These are phyloP conservation scores for Pythium aquatile DNA, from an alignment of 352 stramenopile species.

Conservation along the genomic window DNA sequence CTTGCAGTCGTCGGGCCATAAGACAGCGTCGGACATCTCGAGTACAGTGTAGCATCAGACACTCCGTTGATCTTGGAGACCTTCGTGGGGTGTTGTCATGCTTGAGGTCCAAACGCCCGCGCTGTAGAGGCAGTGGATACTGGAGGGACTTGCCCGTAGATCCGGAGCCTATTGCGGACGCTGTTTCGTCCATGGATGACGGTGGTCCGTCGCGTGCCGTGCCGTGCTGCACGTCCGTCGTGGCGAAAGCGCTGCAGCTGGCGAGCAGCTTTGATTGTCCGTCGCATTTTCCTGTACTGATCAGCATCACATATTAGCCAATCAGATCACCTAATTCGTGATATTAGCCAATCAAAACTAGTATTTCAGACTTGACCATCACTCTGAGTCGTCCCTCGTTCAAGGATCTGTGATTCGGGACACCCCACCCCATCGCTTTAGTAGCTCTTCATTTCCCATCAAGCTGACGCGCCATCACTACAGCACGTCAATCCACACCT, in stretches of 20 bases:
- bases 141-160: too few species aligned
- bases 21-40: not conserved
- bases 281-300: not conserved
- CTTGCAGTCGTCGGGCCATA: not conserved
- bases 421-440: not conserved
- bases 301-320: not conserved
- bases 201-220: not conserved
- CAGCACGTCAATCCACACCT: not conserved
- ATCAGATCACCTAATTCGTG: not conserved
- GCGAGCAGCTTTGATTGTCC: conserved; percentile 3
- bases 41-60: not conserved
- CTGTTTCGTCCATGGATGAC: not conserved
- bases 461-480: conserved; percentile 1
- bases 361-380: not conserved
- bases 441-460: conserved; percentile 1
- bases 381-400: not conserved
- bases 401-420: not conserved
- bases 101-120: too few species aligned
- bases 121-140: too few species aligned
- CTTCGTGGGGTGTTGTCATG: too few species aligned
- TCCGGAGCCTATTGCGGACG: too few species aligned
- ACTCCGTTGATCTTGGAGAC: too few species aligned
- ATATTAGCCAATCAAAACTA: not conserved
- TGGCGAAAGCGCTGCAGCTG: not conserved
- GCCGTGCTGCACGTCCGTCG: not conserved